Percentiles rank a stretch among this genome's conserved stretches.
Evolutionary conservation across 2,329 filamentous ascomycete species (phyloP).

Genomic region (Phyllosticta citrichinensis): DNA sequence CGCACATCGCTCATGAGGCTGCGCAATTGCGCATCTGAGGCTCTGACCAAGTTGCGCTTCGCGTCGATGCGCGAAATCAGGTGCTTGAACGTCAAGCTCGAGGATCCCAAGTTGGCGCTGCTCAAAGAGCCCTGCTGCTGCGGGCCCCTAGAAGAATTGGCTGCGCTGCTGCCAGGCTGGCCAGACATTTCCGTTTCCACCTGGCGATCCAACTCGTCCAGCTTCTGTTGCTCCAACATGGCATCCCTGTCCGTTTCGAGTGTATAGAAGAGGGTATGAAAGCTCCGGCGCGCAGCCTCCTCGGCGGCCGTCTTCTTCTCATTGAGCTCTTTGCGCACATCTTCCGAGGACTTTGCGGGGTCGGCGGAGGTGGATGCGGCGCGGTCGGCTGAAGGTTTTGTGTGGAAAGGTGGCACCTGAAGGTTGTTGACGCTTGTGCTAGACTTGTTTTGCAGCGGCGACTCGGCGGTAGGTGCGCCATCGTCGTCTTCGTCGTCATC

Average conservation of each 20-base stretch:
- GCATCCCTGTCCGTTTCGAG: conserved; percentile 90
- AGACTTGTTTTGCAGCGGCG: conserved; percentile 41
- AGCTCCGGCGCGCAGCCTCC: conserved; percentile 79
- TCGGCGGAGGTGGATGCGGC: conserved; percentile 43
- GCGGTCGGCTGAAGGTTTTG: conserved; percentile 49
- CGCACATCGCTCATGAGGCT: conserved; percentile 93
- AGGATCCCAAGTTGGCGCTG: conserved; percentile 88
- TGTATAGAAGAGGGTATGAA: conserved; percentile 90
- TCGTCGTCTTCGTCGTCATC: conserved; percentile 51
- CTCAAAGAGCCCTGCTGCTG: conserved; percentile 81
- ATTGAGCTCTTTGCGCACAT: conserved; percentile 86
- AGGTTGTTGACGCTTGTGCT: conserved; percentile 45
- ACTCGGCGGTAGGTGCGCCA: conserved; percentile 26
- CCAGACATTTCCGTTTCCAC: conserved; percentile 89
- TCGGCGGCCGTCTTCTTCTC: conserved; percentile 86
- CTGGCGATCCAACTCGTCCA: conserved; percentile 93
- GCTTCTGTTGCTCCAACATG: conserved; percentile 93
- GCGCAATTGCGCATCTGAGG: conserved; percentile 85
- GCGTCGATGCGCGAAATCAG: conserved; percentile 91
- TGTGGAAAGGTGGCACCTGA: conserved; percentile 57
- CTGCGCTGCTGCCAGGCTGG: conserved; percentile 43
- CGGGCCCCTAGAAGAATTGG: conserved; percentile 38
- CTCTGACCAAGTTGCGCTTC: conserved; percentile 80
- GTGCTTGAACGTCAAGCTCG: conserved; percentile 91
- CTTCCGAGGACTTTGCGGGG: conserved; percentile 63